A percentile compares a stretch with the other conserved stretches of the same genome.
Evolutionary conservation across 2,329 filamentous ascomycete species (phyloP).

Genomic region (Cladosporium sp.): DNA sequence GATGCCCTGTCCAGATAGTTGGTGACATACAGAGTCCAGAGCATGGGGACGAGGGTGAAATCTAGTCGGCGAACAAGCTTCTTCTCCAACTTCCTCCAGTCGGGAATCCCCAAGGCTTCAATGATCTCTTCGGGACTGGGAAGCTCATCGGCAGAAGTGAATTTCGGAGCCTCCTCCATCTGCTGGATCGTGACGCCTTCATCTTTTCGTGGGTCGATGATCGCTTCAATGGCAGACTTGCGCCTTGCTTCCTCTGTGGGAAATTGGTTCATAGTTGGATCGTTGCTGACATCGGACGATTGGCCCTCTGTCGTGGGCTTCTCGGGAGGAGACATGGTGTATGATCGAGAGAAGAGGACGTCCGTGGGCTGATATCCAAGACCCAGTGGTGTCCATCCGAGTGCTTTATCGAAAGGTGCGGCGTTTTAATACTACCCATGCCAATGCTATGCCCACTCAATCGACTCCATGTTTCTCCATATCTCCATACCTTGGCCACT

Average conservation of each 20-base stretch:
- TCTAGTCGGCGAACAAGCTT: slow-evolving; percentile 69
- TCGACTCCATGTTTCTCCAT: slow-evolving; percentile 1
- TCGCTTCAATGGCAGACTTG: slow-evolving; percentile 2
- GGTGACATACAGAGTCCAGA: slow-evolving; percentile 52
- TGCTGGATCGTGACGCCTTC: background rate
- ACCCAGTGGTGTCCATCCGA: background rate
- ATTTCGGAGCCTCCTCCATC: slow-evolving; percentile 10
- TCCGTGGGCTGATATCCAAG: background rate
- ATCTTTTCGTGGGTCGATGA: background rate
- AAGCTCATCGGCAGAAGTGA: slow-evolving; percentile 8
- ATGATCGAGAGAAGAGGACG: background rate
- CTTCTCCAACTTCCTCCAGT: slow-evolving; percentile 43
- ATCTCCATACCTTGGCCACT: background rate
- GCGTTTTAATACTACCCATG: background rate
- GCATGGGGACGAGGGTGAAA: slow-evolving; percentile 63
- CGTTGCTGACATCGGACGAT: background rate
- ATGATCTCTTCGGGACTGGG: slow-evolving; percentile 13
- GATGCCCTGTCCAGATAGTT: slow-evolving; percentile 22
- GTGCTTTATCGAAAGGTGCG: no score
- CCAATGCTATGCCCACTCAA: background rate
- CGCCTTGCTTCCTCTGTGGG: background rate
- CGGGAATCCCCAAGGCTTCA: background rate
- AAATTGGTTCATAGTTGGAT: background rate
- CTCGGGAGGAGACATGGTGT: background rate
- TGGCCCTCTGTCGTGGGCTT: background rate